Evolutionary conservation across 1,139 yeast species (phyloP), one percentile per base, ranked within the genome.

Genomic region (Zygoascus hellenicus): DNA sequence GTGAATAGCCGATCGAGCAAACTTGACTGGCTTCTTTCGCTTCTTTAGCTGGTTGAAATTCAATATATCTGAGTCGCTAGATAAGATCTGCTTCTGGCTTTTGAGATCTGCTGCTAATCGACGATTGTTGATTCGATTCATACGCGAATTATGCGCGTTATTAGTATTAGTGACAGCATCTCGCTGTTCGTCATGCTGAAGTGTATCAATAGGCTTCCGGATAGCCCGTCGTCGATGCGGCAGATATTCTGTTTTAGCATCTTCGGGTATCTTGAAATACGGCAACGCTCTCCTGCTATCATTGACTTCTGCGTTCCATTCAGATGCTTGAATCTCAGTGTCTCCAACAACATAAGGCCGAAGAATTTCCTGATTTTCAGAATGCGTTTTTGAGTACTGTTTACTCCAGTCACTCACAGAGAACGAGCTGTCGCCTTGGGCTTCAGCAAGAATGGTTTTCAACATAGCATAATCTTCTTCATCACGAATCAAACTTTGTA

Each of bases 1-100:
- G 64, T 94, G 98, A 58, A 92, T 92, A 0, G 97, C 95, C 1
- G 97, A 89, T 48, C 98, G 72, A 0, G 97, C 97, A 72, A 90
- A 90, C 14, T 94, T 84, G 10, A 92, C 97, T 0, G 96, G 96
- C 63, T 92, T 92, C 65, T 84, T 88, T 52, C 97, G 77, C 64
- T 88, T 88, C 54, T 89, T 86, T 58, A 90, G 75, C 58, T 80
- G 85, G 42, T 86, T 83, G 66, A 88, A 75, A 48, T 86, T 82
- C 56, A 87, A 68, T 5, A 85, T 77, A 58, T 88, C 96, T 0
- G 94, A 83, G 58, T 88, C 96, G 9, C 83, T 75, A 36, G 94
- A 90, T 54, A 88, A 74, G 60, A 80, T 78, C 55, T 81, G 86
- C 58, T 79, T 79, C 56, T 84, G 94, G 4, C 90, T 88, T 54